These are phyloP conservation scores for Candida corydali DNA, from an alignment of 805 yeast species.

Conservation along the genomic window DNA sequence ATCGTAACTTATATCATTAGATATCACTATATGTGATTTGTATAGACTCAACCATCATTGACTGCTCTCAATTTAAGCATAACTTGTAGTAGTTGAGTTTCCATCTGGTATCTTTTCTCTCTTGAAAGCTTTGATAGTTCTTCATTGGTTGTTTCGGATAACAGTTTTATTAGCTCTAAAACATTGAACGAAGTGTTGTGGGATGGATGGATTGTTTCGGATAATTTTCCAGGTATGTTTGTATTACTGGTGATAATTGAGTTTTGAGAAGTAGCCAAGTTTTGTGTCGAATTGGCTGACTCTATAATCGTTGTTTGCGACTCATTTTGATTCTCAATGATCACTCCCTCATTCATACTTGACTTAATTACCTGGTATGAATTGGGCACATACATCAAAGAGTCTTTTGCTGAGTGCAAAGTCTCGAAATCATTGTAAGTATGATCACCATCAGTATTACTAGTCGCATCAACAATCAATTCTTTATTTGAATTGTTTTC, in stretches of 20 bases:
- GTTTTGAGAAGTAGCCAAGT: not conserved
- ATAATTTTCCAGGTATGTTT: not conserved
- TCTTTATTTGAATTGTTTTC: not conserved
- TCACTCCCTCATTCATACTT: not conserved
- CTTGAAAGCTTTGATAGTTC: conserved; percentile 12
- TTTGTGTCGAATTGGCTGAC: not conserved
- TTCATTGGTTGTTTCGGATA: conserved; percentile 5
- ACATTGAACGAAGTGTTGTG: not conserved
- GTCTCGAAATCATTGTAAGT: too few relatives aligned
- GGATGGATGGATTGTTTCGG: not conserved
- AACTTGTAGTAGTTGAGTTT: conserved; percentile 28
- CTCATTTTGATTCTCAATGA: not conserved
- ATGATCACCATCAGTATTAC: not conserved
- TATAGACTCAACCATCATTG: too few relatives aligned
- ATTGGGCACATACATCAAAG: not conserved
- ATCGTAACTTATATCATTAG: too few relatives aligned
- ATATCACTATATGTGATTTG: too few relatives aligned
- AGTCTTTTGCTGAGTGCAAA: not conserved
- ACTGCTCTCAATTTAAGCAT: conserved; percentile 28
- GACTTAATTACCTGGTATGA: too few relatives aligned
- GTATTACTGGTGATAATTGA: not conserved
- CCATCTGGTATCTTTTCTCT: conserved; percentile 22
- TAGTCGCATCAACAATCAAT: too few relatives aligned
- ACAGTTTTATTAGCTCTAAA: not conserved
- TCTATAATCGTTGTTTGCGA: not conserved